Conservation (phyloP, 441 rosid species). For the Heliophila coronopifolia region DNA sequence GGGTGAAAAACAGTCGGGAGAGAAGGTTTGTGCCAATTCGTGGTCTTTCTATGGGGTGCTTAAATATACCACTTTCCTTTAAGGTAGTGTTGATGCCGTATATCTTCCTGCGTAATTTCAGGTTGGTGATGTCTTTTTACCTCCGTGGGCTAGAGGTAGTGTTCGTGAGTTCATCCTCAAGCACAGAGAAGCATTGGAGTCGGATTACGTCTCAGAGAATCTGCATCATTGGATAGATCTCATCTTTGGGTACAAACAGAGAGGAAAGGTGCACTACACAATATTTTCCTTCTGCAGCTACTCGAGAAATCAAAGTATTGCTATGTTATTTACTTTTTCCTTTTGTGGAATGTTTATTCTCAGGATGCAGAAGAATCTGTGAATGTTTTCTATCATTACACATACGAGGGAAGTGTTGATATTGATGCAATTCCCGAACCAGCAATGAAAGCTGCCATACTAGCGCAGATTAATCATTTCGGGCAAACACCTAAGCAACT, state of each 20-base stretch:
- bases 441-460: constrained; percentile 92
- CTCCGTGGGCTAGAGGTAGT: constrained; percentile 99
- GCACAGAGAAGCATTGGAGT: constrained; percentile 98
- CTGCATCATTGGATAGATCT: constrained; percentile 99
- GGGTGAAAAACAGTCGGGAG: constrained; percentile 99
- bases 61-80: constrained; percentile 14
- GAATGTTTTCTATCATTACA: constrained; percentile 96
- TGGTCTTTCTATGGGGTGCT: constrained; percentile 12
- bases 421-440: constrained; percentile 91
- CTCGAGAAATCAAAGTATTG: constrained; percentile 15
- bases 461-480: constrained; percentile 94
- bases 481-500: constrained; percentile 97
- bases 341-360: constrained; percentile 17
- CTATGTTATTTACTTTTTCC: constrained; percentile 15
- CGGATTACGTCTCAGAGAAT: constrained; percentile 92
- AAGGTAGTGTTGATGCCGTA: constrained; percentile 7
- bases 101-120: constrained; percentile 30
- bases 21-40: constrained; percentile 60
- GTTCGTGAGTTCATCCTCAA: constrained; percentile 81
- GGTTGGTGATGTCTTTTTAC: constrained; percentile 91
- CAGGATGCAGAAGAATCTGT: constrained; percentile 98
- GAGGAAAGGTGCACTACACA: constrained; percentile 74
- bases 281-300: constrained; percentile 13
- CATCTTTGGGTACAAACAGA: constrained; percentile 94
- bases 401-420: constrained; percentile 95